Percentiles rank a stretch among this genome's conserved stretches.
These are phyloP conservation scores for Chlamydomonas sphaeroides DNA, from an alignment of 139 green algal species.

Conservation along the genomic window DNA sequence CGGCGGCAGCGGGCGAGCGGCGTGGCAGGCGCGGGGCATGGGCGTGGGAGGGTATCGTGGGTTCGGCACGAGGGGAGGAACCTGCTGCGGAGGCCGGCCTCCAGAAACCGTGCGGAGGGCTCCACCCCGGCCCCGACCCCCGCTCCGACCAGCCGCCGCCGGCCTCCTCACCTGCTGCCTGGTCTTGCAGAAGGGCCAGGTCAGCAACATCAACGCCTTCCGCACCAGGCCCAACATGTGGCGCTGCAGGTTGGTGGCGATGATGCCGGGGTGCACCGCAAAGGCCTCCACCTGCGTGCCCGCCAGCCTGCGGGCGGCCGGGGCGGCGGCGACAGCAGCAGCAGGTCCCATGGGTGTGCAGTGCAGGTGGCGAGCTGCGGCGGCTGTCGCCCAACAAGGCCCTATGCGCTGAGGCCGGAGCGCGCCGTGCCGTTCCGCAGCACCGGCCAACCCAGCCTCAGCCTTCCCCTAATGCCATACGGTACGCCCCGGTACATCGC, in stretches of 20 bases:
- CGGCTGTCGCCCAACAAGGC: too few relatives aligned
- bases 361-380: too few relatives aligned
- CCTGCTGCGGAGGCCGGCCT: too few relatives aligned
- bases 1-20: neutral
- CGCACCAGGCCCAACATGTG: conserved; percentile 12
- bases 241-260: conserved; percentile 39
- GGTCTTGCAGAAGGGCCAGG: conserved; percentile 2
- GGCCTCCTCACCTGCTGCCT: neutral
- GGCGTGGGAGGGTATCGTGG: neutral
- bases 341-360: too few relatives aligned
- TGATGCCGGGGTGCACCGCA: conserved; percentile 50
- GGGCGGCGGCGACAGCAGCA: neutral
- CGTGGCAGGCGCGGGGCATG: neutral
- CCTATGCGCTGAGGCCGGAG: too few relatives aligned
- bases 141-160: neutral
- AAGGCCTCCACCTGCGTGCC: conserved; percentile 12
- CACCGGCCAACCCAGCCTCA: too few relatives aligned
- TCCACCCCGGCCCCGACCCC: neutral
- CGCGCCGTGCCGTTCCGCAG: too few relatives aligned
- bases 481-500: too few relatives aligned
- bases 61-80: neutral
- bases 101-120: too few relatives aligned
- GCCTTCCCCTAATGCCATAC: too few relatives aligned
- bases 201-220: neutral
- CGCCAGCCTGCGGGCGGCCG: neutral